A percentile compares a stretch with the other conserved stretches of the same genome.
phyloP scores from a whole-genome alignment of 73 alveolate genomes.

The Urostyla sp. region DNA sequence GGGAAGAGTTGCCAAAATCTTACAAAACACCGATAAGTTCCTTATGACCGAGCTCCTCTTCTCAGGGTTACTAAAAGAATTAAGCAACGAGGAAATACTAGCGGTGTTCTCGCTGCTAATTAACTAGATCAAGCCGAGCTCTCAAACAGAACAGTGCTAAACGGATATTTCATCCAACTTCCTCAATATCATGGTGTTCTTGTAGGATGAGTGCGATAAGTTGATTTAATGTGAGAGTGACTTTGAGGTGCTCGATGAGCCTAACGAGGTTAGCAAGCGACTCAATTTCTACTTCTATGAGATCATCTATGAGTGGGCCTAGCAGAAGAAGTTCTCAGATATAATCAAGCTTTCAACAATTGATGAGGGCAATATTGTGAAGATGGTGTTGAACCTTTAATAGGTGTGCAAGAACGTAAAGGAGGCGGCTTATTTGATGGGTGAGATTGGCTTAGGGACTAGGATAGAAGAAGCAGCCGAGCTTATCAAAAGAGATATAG shows the following conservation, averaged over 20 bases:
- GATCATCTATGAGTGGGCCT: constrained; percentile 82
- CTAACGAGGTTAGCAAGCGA: constrained; percentile 14
- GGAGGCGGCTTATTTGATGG: constrained; percentile 70
- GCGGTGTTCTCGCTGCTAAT: constrained; percentile 55
- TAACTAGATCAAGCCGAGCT: not conserved
- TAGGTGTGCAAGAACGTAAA: constrained; percentile 61
- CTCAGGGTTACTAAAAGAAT: constrained; percentile 71
- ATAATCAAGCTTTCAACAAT: constrained; percentile 56
- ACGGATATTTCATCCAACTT: constrained; percentile 30
- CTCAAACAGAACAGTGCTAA: not conserved
- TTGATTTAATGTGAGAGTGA: constrained; percentile 44
- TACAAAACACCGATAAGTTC: constrained; percentile 73
- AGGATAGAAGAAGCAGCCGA: constrained; percentile 68
- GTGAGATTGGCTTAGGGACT: constrained; percentile 62
- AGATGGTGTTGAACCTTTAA: constrained; percentile 68
- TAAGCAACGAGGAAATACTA: constrained; percentile 68
- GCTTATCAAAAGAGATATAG: constrained; percentile 81
- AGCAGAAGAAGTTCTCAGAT: constrained; percentile 72
- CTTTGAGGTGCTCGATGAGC: constrained; percentile 42
- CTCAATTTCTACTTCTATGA: constrained; percentile 67
- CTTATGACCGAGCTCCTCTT: constrained; percentile 78
- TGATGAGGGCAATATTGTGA: constrained; percentile 81
- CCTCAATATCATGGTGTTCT: not conserved
- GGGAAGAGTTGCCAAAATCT: constrained; percentile 81
- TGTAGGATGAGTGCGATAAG: constrained; percentile 11